Evolutionary conservation across 495 filamentous ascomycete genomes (phyloP), one percentile per base, ranked within the genome.

Genomic region (Staphylotrichum longicolle): DNA sequence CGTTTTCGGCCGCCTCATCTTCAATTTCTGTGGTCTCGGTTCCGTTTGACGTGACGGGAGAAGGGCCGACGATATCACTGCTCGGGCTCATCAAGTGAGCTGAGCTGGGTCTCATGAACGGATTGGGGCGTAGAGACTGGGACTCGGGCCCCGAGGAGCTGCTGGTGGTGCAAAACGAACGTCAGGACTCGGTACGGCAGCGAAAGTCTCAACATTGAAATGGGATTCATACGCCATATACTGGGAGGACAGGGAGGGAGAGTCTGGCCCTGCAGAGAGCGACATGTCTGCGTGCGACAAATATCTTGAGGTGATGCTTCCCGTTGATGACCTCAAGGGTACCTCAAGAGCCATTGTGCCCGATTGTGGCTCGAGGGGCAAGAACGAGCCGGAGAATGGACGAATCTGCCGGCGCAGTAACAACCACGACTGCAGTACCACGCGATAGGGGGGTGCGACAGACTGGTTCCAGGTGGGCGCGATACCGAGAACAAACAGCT

Each of bases 11-110:
- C 61, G 80, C 79, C n/a, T 87, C 85, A 61, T 90, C 87, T 49
- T 91, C 88, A 20, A 91, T 89, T 66, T 91, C 85, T 15, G 85
- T 88, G 27, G 75, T 82, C 60, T 87, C 85, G 62, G 88, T 89
- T 49, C 86, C 87, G 67, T 87, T 88, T 33, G 88, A 90, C 45
- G 88, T 89, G 15, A 90, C 87, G 41, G 88, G 88, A 34, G 88
- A 91, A 27, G 88, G 88, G 52, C 88, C 88, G 60, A 87, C 82
- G 58, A 84, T 80, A 62, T 86, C 83, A 65, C 77, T 80, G 41
- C 51, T 60, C 32, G 82, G 80, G 60, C 75, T 79, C 70, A 77
- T 67, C 45, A 78, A 68, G 60, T 78, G 70, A 8, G 66, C 70
- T 20, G 75, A 75, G 59, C 68, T 64, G 10, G 79, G 74, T 53